phyloP scores from a whole-genome alignment of 495 filamentous ascomycete genomes.

The Annulohypoxylon maeteangense region DNA sequence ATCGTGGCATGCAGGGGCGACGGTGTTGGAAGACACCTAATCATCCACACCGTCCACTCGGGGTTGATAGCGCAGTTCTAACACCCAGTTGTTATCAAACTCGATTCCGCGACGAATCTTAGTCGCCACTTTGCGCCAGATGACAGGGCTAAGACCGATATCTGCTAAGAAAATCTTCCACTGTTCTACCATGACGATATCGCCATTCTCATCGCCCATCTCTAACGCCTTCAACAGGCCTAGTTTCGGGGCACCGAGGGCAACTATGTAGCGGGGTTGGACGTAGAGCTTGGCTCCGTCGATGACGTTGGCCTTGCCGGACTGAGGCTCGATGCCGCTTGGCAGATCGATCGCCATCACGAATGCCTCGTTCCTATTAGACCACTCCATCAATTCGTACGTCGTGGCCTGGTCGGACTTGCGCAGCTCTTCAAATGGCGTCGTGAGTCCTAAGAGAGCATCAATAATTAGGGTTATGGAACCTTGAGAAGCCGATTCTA shows the following conservation, averaged over 20 bases:
- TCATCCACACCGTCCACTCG: slow-evolving; percentile 37
- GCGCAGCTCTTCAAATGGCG: slow-evolving; percentile 83
- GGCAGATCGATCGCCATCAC: slow-evolving; percentile 89
- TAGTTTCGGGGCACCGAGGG: slow-evolving; percentile 83
- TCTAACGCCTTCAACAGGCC: slow-evolving; percentile 79
- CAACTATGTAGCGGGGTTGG: slow-evolving; percentile 78
- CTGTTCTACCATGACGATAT: slow-evolving; percentile 53
- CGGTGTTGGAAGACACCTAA: background rate
- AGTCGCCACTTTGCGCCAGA: slow-evolving; percentile 88
- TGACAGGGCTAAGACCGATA: slow-evolving; percentile 81
- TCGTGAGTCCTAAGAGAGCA: slow-evolving; percentile 83
- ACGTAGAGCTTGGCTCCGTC: slow-evolving; percentile 80
- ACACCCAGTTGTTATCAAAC: slow-evolving; percentile 87
- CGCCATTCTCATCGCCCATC: slow-evolving; percentile 64
- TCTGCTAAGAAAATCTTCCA: slow-evolving; percentile 87
- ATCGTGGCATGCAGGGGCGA: background rate
- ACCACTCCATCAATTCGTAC: slow-evolving; percentile 86
- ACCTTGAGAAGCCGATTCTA: slow-evolving; percentile 47
- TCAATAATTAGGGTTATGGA: slow-evolving; percentile 86
- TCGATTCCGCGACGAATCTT: slow-evolving; percentile 81
- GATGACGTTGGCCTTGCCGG: slow-evolving; percentile 66
- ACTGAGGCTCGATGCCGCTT: slow-evolving; percentile 82
- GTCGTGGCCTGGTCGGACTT: slow-evolving; percentile 84
- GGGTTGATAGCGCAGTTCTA: slow-evolving; percentile 65
- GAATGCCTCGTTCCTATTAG: slow-evolving; percentile 80